These are phyloP conservation scores for Trichophyton equinum DNA, from an alignment of 2,329 filamentous ascomycete genomes.

Conservation along the genomic window DNA sequence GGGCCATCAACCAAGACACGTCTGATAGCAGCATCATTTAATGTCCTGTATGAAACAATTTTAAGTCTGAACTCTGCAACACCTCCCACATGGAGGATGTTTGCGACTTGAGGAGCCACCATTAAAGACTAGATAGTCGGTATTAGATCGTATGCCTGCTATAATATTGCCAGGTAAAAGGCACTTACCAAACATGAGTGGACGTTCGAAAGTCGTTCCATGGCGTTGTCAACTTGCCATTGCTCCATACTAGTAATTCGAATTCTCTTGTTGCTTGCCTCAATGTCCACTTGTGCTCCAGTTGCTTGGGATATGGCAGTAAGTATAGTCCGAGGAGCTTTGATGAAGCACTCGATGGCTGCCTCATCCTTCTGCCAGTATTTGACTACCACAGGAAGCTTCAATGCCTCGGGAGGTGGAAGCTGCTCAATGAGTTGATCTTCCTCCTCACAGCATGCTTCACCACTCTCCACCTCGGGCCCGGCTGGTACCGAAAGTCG, in stretches of 20 bases:
- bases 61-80: constrained; percentile 10
- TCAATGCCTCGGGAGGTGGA: not conserved
- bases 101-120: constrained; percentile 12
- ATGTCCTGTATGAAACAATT: constrained; percentile 15
- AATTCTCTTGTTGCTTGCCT: constrained; percentile 17
- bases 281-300: constrained; percentile 18
- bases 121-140: constrained; percentile 14
- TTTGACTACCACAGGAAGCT: constrained; percentile 12
- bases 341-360: constrained; percentile 18
- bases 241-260: constrained; percentile 17
- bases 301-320: constrained; percentile 17
- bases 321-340: constrained; percentile 15
- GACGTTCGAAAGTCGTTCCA: constrained; percentile 19
- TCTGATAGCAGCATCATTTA: constrained; percentile 14
- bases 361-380: constrained; percentile 16
- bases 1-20: constrained; percentile 18
- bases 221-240: constrained; percentile 20
- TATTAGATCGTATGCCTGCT: not conserved
- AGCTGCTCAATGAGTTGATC: constrained; percentile 4
- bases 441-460: constrained; percentile 13
- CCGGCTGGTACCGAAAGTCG: constrained; percentile 16
- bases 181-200: constrained; percentile 20
- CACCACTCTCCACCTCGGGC: constrained; percentile 12
- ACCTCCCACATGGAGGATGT: constrained; percentile 13
- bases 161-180: not conserved